Base-by-base conservation (phyloP, 768 basidiomycete species). In the Calocera viscosa region DNA sequence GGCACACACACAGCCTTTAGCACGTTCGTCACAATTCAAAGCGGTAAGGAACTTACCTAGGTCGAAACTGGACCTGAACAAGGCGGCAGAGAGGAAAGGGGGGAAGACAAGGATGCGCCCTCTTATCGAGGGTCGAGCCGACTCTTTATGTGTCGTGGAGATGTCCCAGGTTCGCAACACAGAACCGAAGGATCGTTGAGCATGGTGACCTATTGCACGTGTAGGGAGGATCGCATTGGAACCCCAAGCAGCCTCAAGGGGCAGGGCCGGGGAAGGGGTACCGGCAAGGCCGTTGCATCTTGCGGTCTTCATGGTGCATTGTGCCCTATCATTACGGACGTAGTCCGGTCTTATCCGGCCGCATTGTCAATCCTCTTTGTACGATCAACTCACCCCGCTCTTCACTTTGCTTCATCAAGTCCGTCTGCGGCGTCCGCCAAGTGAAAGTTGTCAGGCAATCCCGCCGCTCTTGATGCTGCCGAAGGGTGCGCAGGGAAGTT, bases 141-240 rank as follows among this genome's bases (percentile, higher is more conserved):
- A 2, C 30, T 60, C 24, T 60, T 60, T 60, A 60, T 60, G 53
- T 32, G 5, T 60, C 30, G 26, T 19, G 22, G 53, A 32, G 8
- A 5, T 2, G 26, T 26, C 53, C 22, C 53, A 26, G 53, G 30
- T 11, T 60, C 26, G 26, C 30, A 11, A 60, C 30, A 32, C 26
- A 60, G 53, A 60, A 32, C 14, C 53, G 22, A 22, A 60, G 53
- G 30, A 2, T 28, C 10, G 53, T 19, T 32, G 14, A 60, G 14
- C 14, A 26, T 60, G 53, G 26, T 19, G 53, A 60, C 53, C 53
- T 60, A 60, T 60, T 19, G 53, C 53, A 60, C 53, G 53, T 60
- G 53, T 60, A 28, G 26, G 30, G 30, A 28, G 5, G 30, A 2
- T 60, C 30, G 53, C 14, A 60, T 60, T 60, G 53, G 30, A 60